Conservation (phyloP, 257 asterid species). For the Nicotiana otophora region DNA sequence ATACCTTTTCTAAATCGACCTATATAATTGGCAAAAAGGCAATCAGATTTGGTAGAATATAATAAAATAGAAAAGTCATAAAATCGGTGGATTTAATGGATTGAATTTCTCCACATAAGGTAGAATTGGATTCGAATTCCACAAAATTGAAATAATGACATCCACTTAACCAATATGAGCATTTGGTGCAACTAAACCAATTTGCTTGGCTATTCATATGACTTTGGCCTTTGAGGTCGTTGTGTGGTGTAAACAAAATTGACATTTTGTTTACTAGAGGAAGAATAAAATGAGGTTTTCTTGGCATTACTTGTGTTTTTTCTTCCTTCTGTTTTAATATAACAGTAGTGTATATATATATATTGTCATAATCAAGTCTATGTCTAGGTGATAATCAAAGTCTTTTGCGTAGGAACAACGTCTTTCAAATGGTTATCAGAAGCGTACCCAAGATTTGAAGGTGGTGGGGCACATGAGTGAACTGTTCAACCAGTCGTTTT, state of each 20-base stretch:
- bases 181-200: slow-evolving; percentile 7
- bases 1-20: not conserved
- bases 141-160: not conserved
- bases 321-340: too few relatives aligned
- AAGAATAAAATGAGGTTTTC: not conserved
- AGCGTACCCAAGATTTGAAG: too few relatives aligned
- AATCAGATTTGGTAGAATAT: not conserved
- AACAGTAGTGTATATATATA: too few relatives aligned
- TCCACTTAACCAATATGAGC: not conserved
- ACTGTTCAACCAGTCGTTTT: accelerated
- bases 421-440: too few relatives aligned
- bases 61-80: not conserved
- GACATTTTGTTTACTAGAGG: not conserved
- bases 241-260: not conserved
- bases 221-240: not conserved
- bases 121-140: slow-evolving; percentile 11
- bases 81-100: not conserved
- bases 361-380: not conserved
- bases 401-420: too few relatives aligned
- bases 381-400: too few relatives aligned
- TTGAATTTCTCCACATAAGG: slow-evolving; percentile 3
- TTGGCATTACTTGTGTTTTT: not conserved
- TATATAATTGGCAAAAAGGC: not conserved
- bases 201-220: not conserved
- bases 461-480: too few relatives aligned